Percentiles rank a stretch among this genome's conserved stretches.
These are phyloP conservation scores for Aspergillus spinulosporus DNA, from an alignment of 2,329 filamentous ascomycete genomes.

Conservation along the genomic window DNA sequence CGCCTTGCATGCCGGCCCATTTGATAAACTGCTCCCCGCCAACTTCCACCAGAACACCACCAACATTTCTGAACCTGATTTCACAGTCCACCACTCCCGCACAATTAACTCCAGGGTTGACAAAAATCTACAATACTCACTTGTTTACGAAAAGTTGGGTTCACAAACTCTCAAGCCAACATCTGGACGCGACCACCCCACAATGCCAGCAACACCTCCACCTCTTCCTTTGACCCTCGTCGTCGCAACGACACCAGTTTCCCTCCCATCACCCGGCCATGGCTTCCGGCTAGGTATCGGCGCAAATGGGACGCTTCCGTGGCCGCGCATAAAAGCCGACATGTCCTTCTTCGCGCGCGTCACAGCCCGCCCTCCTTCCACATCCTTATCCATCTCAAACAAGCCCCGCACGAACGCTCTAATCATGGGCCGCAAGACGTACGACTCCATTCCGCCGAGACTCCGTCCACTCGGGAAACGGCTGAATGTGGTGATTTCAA, in stretches of 20 bases:
- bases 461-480: slow-evolving; percentile 79
- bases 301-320: slow-evolving; percentile 73
- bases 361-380: slow-evolving; percentile 63
- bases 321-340: slow-evolving; percentile 84
- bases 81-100: too few species aligned
- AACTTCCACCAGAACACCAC: too few species aligned
- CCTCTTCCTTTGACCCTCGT: slow-evolving; percentile 69
- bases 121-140: too few species aligned
- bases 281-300: slow-evolving; percentile 84
- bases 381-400: slow-evolving; percentile 1
- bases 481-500: slow-evolving; percentile 77
- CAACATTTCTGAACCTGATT: too few species aligned
- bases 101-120: too few species aligned
- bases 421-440: slow-evolving; percentile 97
- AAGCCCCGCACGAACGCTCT: slow-evolving; percentile 63
- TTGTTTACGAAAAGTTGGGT: too few species aligned
- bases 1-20: too few species aligned
- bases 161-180: background rate
- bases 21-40: too few species aligned
- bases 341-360: slow-evolving; percentile 95
- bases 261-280: slow-evolving; percentile 39
- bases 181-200: background rate
- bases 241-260: slow-evolving; percentile 74
- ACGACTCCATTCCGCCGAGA: slow-evolving; percentile 78
- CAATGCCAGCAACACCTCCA: slow-evolving; percentile 3